Evolutionary conservation across 192 early-diverging fungal genomes (phyloP), one percentile per base, ranked within the genome.

Genomic region (Coemansia sp.): DNA sequence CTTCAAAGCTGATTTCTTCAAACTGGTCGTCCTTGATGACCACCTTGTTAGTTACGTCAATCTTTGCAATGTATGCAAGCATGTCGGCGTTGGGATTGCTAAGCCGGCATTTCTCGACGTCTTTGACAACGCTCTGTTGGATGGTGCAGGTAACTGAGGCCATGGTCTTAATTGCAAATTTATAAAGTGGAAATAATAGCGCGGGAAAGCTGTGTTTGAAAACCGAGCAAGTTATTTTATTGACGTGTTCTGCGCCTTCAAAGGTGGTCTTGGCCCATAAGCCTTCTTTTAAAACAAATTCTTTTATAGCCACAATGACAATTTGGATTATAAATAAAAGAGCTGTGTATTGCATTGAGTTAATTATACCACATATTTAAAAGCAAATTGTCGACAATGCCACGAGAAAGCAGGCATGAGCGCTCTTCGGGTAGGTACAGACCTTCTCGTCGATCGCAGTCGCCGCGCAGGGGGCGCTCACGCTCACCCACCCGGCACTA

Each of bases 1-100:
- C 85, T 21, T 88, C 86, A 11, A 88, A 48, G 5, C 69, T 56
- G 24, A 78, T 67, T 45, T 69, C 63, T 9, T 86, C 80, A 32
- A 69, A 52, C 23, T 50, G 47, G 3, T 41, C 38, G 38, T 62
- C 55, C 14, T 85, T 75, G 1, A 83, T 76, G 14, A 90, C 81
- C 25, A 65, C 64, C 25, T 85, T 60, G 11, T 64, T 66, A 21
- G 77, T 58, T 38, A 64, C 67, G 70, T 87, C 76, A 48, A 90
- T 86, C 62, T 84, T 77, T 12, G 85, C 77, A 24, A 74, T 47
- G 54, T 74, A 73, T 1, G 60, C 72, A 8, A 62, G 57, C 56
- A 68, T 58, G 32, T 54, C 57, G 1, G 48, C 64, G 9, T 41
- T 41, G 5, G 68, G 60, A 21, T 69, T 65, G 22, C 38, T 43